phyloP scores from a whole-genome alignment of 73 alveolate genomes.

The Paramecium octaurelia region DNA sequence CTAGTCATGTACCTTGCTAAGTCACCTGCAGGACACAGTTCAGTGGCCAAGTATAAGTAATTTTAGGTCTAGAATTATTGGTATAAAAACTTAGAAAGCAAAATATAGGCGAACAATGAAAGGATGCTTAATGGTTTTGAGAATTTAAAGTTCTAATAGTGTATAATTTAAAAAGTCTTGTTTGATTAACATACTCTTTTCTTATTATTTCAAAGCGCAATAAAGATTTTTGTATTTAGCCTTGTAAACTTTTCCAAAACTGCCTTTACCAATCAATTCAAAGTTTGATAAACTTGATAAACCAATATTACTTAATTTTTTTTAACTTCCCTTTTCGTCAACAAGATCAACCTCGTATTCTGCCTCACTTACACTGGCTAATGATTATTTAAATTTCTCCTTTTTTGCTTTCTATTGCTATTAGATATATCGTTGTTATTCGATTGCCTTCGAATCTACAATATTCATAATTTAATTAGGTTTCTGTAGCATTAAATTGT shows the following conservation, averaged over 20 bases:
- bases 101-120: neutral
- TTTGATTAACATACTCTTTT: neutral
- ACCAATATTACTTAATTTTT: neutral
- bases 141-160: neutral
- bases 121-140: neutral
- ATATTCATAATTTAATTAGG: constrained; percentile 14
- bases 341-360: neutral
- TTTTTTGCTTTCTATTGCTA: neutral
- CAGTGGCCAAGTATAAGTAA: constrained; percentile 67
- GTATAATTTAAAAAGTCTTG: neutral
- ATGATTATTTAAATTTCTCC: neutral
- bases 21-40: constrained; percentile 78
- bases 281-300: neutral
- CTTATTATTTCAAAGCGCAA: constrained; percentile 34
- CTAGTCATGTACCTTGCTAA: constrained; percentile 57
- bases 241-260: constrained; percentile 13
- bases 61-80: constrained; percentile 2
- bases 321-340: neutral
- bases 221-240: neutral
- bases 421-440: neutral
- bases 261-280: neutral
- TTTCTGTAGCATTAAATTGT: neutral
- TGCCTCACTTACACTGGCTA: constrained; percentile 32
- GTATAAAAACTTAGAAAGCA: neutral
- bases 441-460: neutral